phyloP scores from a whole-genome alignment of 345 rosid species.

The Moricandia moricandioides region DNA sequence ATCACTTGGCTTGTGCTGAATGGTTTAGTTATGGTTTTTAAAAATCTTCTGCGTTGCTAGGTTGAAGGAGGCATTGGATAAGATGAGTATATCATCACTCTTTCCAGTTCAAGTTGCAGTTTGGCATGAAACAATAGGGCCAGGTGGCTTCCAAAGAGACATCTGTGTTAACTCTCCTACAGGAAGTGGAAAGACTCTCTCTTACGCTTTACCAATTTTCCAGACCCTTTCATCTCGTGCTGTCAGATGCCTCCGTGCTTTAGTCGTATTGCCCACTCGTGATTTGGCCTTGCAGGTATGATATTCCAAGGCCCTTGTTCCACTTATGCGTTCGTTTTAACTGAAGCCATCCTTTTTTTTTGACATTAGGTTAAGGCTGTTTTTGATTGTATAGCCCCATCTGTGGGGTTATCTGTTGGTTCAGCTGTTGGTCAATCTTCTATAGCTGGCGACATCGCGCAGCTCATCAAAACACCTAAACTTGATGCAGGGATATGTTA shows the following conservation, averaged over 20 bases:
- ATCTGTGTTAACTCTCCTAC: slow-evolving; percentile 88
- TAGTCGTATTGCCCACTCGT: slow-evolving; percentile 91
- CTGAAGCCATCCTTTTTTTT: slow-evolving; percentile 5
- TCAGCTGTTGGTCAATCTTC: slow-evolving; percentile 95
- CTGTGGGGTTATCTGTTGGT: slow-evolving; percentile 94
- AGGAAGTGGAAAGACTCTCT: slow-evolving; percentile 89
- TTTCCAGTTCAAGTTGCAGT: slow-evolving; percentile 84
- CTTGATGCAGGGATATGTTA: slow-evolving; percentile 84
- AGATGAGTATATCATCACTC: slow-evolving; percentile 60
- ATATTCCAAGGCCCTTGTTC: too few species aligned
- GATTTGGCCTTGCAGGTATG: slow-evolving; percentile 88
- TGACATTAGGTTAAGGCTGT: slow-evolving; percentile 75
- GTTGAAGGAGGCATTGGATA: slow-evolving; percentile 65
- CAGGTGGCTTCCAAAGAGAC: slow-evolving; percentile 83
- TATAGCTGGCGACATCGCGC: slow-evolving; percentile 75
- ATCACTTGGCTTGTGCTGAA: background rate
- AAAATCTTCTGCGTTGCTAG: slow-evolving; percentile 25
- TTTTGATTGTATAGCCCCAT: slow-evolving; percentile 85
- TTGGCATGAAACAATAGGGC: slow-evolving; percentile 92
- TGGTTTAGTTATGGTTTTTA: background rate
- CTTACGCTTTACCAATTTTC: slow-evolving; percentile 88
- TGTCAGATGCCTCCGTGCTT: slow-evolving; percentile 78
- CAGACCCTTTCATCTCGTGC: slow-evolving; percentile 64
- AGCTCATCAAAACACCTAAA: slow-evolving; percentile 68
- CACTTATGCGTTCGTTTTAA: background rate